phyloP scores from a whole-genome alignment of 2,329 filamentous ascomycete genomes.

The Bertia moriformis region DNA sequence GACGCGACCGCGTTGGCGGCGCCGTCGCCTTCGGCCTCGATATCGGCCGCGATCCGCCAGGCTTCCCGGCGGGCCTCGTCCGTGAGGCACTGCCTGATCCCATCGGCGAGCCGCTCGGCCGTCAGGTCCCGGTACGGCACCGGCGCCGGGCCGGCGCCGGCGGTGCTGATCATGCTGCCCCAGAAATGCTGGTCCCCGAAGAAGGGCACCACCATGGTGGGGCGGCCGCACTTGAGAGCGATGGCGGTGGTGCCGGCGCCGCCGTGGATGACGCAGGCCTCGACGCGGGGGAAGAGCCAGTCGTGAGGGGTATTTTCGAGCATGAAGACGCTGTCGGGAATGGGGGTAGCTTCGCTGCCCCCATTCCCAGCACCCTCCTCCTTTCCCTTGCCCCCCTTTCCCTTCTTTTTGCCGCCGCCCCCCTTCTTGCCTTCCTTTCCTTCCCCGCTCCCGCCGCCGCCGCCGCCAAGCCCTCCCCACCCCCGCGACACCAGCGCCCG shows the following conservation, averaged over 20 bases:
- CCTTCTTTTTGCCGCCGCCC: too few relatives aligned
- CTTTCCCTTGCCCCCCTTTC: too few relatives aligned
- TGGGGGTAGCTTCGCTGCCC: conserved; percentile 34
- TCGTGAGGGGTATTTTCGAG: conserved; percentile 64
- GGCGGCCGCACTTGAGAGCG: conserved; percentile 55
- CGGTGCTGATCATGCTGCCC: conserved; percentile 53
- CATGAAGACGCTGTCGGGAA: conserved; percentile 54
- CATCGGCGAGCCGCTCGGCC: conserved; percentile 50
- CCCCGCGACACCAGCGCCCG: conserved; percentile 62
- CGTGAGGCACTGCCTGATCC: conserved; percentile 53
- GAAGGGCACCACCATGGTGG: conserved; percentile 66
- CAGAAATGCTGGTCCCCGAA: conserved; percentile 72
- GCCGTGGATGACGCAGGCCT: conserved; percentile 60
- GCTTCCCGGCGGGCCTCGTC: conserved; percentile 44
- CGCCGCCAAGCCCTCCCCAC: conserved; percentile 47
- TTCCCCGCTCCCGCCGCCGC: too few relatives aligned
- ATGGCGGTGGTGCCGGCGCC: conserved; percentile 66
- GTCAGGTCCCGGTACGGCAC: conserved; percentile 56
- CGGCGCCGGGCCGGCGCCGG: conserved; percentile 49
- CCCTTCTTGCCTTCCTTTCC: too few relatives aligned
- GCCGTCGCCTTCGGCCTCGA: conserved; percentile 50
- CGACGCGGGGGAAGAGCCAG: conserved; percentile 58
- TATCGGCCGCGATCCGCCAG: conserved; percentile 41
- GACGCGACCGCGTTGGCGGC: conserved; percentile 54
- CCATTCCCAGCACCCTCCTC: too few relatives aligned